Evolutionary conservation across 352 stramenopile genomes (phyloP).

Genomic region (Elongisporangium anandrum): DNA sequence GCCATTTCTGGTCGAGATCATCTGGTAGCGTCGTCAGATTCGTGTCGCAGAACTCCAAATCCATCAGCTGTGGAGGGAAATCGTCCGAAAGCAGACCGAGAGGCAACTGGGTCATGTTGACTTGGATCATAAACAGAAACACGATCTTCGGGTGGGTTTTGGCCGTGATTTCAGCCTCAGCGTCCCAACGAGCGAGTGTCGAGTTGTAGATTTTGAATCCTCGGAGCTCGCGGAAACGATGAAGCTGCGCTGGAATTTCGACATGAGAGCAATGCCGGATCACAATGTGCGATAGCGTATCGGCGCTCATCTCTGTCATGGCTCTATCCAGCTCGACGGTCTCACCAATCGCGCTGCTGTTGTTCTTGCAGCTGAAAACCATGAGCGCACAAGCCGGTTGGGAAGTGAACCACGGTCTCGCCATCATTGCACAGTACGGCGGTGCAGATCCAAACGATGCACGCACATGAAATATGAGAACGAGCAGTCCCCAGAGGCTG

Average conservation of each 20-base stretch:
- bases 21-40: conserved; percentile 31
- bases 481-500: conserved; percentile 18
- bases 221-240: conserved; percentile 22
- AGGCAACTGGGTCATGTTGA: conserved; percentile 33
- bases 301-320: conserved; percentile 15
- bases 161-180: conserved; percentile 19
- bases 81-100: conserved; percentile 21
- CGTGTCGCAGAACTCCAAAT: conserved; percentile 36
- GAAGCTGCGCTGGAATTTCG: conserved; percentile 18
- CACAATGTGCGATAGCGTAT: conserved; percentile 1
- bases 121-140: conserved; percentile 22
- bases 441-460: conserved; percentile 5
- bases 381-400: conserved; percentile 33
- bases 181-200: conserved; percentile 21
- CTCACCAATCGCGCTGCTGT: conserved; percentile 4
- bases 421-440: conserved; percentile 22
- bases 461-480: conserved; percentile 23
- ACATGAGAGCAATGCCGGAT: conserved; percentile 25
- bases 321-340: conserved; percentile 4
- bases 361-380: conserved; percentile 20
- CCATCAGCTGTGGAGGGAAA: conserved; percentile 22
- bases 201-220: conserved; percentile 28
- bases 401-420: conserved; percentile 24
- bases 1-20: conserved; percentile 27
- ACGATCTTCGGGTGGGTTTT: conserved; percentile 16